Percentiles rank a stretch among this genome's conserved stretches.
phyloP scores from a whole-genome alignment of 208 protist genomes.

The Trypanosoma vivax region DNA sequence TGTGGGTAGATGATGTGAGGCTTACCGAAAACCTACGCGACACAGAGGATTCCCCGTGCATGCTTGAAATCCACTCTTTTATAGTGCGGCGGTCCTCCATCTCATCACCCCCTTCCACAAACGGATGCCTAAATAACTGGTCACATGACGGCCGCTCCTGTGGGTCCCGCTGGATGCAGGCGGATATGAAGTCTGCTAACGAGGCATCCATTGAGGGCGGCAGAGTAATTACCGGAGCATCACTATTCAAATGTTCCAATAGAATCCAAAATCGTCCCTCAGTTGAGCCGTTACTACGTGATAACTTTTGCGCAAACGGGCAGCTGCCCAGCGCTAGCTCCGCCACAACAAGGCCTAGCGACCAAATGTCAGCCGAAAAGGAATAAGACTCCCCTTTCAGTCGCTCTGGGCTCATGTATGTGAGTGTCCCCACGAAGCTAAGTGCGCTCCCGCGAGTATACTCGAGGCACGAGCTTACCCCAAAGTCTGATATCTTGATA shows the following conservation, averaged over 20 bases:
- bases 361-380: conserved; percentile 90
- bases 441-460: conserved; percentile 75
- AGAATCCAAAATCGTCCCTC: conserved; percentile 84
- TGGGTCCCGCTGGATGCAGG: conserved; percentile 55
- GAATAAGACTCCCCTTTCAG: conserved; percentile 86
- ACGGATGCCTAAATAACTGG: conserved; percentile 67
- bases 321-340: conserved; percentile 83
- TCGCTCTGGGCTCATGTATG: conserved; percentile 93
- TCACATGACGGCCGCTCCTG: conserved; percentile 53
- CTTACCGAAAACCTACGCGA: neutral
- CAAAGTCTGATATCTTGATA: conserved; percentile 93
- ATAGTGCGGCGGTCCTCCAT: conserved; percentile 20
- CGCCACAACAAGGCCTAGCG: conserved; percentile 84
- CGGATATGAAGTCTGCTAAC: conserved; percentile 61
- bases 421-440: conserved; percentile 90
- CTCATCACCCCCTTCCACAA: conserved; percentile 27
- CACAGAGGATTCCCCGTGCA: neutral
- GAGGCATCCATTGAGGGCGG: conserved; percentile 40
- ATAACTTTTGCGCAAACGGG: conserved; percentile 51
- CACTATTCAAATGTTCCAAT: conserved; percentile 66
- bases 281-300: conserved; percentile 38
- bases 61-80: conserved; percentile 22
- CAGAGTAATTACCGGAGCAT: conserved; percentile 49
- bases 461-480: conserved; percentile 86
- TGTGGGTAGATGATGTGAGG: no score